Evolutionary conservation across 2,329 filamentous ascomycete genomes (phyloP), one percentile per base, ranked within the genome.

Genomic region (Colletotrichum salicis): DNA sequence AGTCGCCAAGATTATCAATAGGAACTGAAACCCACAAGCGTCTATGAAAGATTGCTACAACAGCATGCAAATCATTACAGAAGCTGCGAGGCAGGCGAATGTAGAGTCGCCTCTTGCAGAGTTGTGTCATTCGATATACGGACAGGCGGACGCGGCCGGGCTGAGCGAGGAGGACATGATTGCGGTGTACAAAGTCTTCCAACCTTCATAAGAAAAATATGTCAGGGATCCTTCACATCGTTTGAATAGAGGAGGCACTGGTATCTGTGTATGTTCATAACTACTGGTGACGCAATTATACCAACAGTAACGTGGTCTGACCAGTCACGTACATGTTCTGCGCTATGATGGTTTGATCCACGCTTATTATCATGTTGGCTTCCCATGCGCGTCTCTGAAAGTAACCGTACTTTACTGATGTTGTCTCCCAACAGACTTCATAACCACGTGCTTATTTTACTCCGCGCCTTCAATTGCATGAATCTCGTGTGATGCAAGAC

Each of bases 11-110:
- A 76, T 80, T 60, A 33, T 77, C 19, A 67, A 67, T 1, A 27
- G 75, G 24, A 79, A 81, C 35, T 81, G 79, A 78, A 75, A 76
- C 2, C 64, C 79, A 6, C 79, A 81, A 57, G 79, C 78, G 0
- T 62, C 77, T 0, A 73, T 77, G 7, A 77, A 76, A 35, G 80
- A 81, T 59, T 82, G 78, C 64, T 77, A 76, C 27, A 80, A 80
- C 24, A 77, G 74, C 41, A 77, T 77, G 3, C 70, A 77, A 63
- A 73, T 80, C 4, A 79, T 81, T 27, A 67, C 73, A 6, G 33
- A 69, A 4, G 79, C 79, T 2, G 74, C 74, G 4, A 71, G 64
- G 24, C 71, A 71, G n/a, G 74, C 62, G 2, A 64, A 67, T 11
- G 74, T 73, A 0, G 57, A 74, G 41, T 60, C 76, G 4, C 78